These are phyloP conservation scores for Pterulicium gracile DNA, from an alignment of 1,284 basidiomycete species.

Conservation along the genomic window DNA sequence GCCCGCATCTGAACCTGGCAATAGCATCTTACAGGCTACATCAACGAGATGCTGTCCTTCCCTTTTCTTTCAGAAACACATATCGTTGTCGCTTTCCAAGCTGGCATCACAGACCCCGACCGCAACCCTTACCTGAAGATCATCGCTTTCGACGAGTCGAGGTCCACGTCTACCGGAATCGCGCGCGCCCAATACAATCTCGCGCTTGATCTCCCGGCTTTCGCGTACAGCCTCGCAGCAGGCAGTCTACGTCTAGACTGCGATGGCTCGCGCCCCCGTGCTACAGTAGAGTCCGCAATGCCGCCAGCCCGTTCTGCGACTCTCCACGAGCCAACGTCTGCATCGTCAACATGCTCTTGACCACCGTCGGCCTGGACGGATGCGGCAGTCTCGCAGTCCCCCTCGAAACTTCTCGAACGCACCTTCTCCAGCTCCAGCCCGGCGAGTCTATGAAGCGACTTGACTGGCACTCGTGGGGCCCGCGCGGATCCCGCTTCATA, in stretches of 20 bases:
- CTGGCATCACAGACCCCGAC: no score
- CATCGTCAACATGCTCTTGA: slow-evolving; percentile 33
- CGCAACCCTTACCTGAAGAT: slow-evolving; percentile 17
- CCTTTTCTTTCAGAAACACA: slow-evolving; percentile 33
- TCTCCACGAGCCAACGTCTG: slow-evolving; percentile 33
- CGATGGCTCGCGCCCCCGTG: no score
- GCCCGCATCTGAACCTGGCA: slow-evolving; percentile 8
- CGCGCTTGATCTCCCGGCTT: slow-evolving; percentile 29
- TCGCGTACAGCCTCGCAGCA: slow-evolving; percentile 16
- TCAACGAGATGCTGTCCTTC: slow-evolving; percentile 28
- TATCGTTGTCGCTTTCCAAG: slow-evolving; percentile 21
- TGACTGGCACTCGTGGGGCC: slow-evolving; percentile 38
- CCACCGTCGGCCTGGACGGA: slow-evolving; percentile 14
- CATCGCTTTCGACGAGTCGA: slow-evolving; percentile 18
- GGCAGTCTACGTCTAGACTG: slow-evolving; percentile 34
- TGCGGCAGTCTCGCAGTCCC: slow-evolving; percentile 37
- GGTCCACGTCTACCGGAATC: slow-evolving; percentile 17
- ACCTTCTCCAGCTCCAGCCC: slow-evolving; percentile 15
- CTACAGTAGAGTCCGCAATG: slow-evolving; percentile 30
- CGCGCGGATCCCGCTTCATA: slow-evolving; percentile 26
- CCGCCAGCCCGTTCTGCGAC: slow-evolving; percentile 36
- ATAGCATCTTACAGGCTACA: slow-evolving; percentile 25
- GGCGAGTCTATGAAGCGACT: slow-evolving; percentile 32
- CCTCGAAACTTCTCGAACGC: slow-evolving; percentile 29
- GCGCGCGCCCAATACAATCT: slow-evolving; percentile 22